Evolutionary conservation across 306 rosid species (phyloP).

Genomic region (Prunus mongolica): DNA sequence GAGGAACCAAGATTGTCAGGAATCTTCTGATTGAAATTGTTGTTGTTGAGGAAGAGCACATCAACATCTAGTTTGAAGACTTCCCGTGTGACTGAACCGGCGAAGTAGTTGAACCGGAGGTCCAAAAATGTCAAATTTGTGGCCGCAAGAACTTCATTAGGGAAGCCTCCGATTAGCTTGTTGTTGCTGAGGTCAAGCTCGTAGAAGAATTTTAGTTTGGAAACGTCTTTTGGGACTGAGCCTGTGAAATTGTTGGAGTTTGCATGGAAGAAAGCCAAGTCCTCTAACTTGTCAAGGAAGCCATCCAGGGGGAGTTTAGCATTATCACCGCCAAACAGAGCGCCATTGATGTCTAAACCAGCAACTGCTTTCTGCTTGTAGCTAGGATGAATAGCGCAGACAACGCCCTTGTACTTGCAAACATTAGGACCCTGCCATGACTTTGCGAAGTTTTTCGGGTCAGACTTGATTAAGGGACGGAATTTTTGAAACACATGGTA

Average conservation of each 20-base stretch:
- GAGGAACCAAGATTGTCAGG: slow-evolving; percentile 58
- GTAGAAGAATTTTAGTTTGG: slow-evolving; percentile 23
- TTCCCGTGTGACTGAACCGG: slow-evolving; percentile 29
- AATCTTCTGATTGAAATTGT: slow-evolving; percentile 19
- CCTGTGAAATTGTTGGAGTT: slow-evolving; percentile 66
- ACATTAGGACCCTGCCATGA: slow-evolving; percentile 9
- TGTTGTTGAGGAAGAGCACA: slow-evolving; percentile 74
- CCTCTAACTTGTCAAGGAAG: slow-evolving; percentile 25
- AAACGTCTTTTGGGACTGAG: slow-evolving; percentile 4
- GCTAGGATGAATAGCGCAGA: slow-evolving; percentile 20
- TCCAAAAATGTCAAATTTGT: slow-evolving; percentile 47
- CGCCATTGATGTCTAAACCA: slow-evolving; percentile 53
- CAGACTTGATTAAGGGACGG: not conserved
- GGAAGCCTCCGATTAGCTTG: slow-evolving; percentile 33
- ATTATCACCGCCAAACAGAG: not conserved
- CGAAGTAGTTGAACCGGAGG: slow-evolving; percentile 47
- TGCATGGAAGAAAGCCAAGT: slow-evolving; percentile 61
- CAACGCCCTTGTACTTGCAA: slow-evolving; percentile 27
- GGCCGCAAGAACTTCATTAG: slow-evolving; percentile 21
- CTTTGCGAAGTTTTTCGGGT: not conserved
- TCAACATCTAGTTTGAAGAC: slow-evolving; percentile 43
- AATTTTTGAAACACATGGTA: slow-evolving; percentile 14
- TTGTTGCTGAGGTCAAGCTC: slow-evolving; percentile 85
- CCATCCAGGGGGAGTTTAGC: not conserved
- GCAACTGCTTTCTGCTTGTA: not conserved